Base-by-base conservation (phyloP, 2,329 filamentous ascomycete genomes). In the Eurotiales sp. region DNA sequence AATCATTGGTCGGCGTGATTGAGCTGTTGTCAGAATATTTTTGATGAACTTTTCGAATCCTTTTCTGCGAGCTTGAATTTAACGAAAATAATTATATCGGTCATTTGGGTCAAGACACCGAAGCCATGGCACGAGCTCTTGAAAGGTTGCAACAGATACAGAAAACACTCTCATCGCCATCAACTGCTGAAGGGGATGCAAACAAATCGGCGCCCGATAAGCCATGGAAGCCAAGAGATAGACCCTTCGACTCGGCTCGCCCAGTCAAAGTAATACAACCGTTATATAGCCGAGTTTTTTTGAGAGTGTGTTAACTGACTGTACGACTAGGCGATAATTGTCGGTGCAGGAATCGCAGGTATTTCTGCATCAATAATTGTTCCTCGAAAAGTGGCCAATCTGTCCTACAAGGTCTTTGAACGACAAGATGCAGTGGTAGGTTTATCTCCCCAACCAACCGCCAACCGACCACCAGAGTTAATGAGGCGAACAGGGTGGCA, bases 331-430 rank as follows among this genome's bases (percentile, higher is more conserved):
- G 27, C 37, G 12, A 55, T 55, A 12, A 50, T 53, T 23, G 53
- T 55, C 27, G 53, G 53, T 15, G 52, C 48, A n/a, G 41, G 49
- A 8, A 51, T 51, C 5, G 30, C 32, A 17, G 49, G 50, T 32
- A 34, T 55, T 21, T 30, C 53, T 17, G 53, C 53, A n/a, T 55
- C 50, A 6, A 51, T 55, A 32, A 22, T 55, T 23, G 51, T 55
- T 14, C 44, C 50, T 25, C 41, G 46, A 19, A 55, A 55, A 47
- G 53, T 55, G 17, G 15, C 19, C 6, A 55, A 53, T 46, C 36
- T 53, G n/a, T 47, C 53, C 14, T 53, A 55, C 27, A 55, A 45
- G 14, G 46, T 55, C 12, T 55, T 43, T 41, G 53, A 55, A n/a
- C 30, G 27, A 29, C 50, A 53, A 36, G 51, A 53, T 27, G 39